A percentile compares a stretch with the other conserved stretches of the same genome.
Conservation (phyloP, 2,329 filamentous ascomycete genomes). For the Penicillium rolfsii region DNA sequence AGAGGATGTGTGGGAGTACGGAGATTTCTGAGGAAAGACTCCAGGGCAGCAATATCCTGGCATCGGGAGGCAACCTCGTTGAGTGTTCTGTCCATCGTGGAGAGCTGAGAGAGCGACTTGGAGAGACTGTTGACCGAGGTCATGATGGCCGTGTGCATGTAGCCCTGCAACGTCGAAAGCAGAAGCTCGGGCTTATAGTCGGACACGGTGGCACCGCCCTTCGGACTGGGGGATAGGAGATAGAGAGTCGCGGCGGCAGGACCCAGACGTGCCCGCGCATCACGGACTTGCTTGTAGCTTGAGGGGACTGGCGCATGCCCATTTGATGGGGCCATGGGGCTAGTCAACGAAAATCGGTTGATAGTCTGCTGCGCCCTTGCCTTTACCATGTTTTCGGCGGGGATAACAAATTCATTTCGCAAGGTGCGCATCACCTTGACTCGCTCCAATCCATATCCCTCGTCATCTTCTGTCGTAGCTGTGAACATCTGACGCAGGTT, state of each 20-base stretch:
- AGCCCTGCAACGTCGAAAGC: constrained; percentile 75
- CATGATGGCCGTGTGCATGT: constrained; percentile 79
- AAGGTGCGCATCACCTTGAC: constrained; percentile 74
- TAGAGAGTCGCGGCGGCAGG: constrained; percentile 79
- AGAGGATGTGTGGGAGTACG: constrained; percentile 72
- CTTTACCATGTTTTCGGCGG: constrained; percentile 73
- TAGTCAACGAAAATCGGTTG: constrained; percentile 77
- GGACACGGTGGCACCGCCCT: constrained; percentile 49
- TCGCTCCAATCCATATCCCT: constrained; percentile 74
- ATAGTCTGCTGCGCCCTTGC: constrained; percentile 76
- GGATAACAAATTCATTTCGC: constrained; percentile 68
- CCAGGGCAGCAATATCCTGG: constrained; percentile 88
- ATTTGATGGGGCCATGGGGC: constrained; percentile 40
- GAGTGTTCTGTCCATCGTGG: constrained; percentile 78
- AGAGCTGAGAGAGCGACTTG: constrained; percentile 76
- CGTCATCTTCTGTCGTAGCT: constrained; percentile 68
- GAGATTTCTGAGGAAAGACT: constrained; percentile 71
- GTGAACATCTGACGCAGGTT: constrained; percentile 73
- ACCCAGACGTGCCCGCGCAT: constrained; percentile 71
- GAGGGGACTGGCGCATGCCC: constrained; percentile 41
- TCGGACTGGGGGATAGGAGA: constrained; percentile 71
- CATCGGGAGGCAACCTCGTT: constrained; percentile 80
- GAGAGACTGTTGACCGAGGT: constrained; percentile 75
- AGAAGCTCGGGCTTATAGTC: constrained; percentile 70
- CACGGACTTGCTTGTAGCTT: constrained; percentile 67